A percentile compares a stretch with the other conserved stretches of the same genome.
These are phyloP conservation scores for Aspergillus cejpii DNA, from an alignment of 2,329 filamentous ascomycete genomes.

Conservation along the genomic window DNA sequence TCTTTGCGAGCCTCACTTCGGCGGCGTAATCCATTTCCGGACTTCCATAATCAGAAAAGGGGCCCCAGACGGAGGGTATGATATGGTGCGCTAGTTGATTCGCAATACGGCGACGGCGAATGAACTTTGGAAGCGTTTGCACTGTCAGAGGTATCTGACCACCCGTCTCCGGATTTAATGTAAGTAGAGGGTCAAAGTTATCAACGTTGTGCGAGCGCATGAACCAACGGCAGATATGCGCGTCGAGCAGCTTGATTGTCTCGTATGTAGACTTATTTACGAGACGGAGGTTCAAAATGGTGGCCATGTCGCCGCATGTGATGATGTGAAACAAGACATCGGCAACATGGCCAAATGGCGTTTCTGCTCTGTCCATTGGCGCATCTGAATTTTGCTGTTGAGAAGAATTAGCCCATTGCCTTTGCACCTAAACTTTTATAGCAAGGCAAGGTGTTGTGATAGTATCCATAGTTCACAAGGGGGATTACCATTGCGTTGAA, in stretches of 20 bases:
- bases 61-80: constrained; percentile 25
- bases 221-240: constrained; percentile 25
- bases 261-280: constrained; percentile 25
- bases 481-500: background rate
- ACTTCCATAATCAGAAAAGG: constrained; percentile 20
- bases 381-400: constrained; percentile 8
- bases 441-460: background rate
- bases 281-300: constrained; percentile 19
- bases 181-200: constrained; percentile 53
- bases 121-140: constrained; percentile 18
- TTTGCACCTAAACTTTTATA: background rate
- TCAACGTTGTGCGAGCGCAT: constrained; percentile 46
- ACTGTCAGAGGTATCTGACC: constrained; percentile 19
- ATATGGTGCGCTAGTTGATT: constrained; percentile 18
- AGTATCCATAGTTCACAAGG: background rate
- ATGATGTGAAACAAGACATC: constrained; percentile 29
- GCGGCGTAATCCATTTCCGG: constrained; percentile 23
- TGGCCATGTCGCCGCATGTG: constrained; percentile 20
- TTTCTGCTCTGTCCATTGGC: constrained; percentile 5
- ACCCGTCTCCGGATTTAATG: constrained; percentile 23
- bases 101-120: constrained; percentile 20
- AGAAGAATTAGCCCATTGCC: constrained; percentile 4
- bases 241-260: constrained; percentile 22
- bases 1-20: constrained; percentile 21
- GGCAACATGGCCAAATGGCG: constrained; percentile 21